Evolutionary conservation across 108 stramenopile genomes (phyloP).

Genomic region (Schizochytrium sp.): DNA sequence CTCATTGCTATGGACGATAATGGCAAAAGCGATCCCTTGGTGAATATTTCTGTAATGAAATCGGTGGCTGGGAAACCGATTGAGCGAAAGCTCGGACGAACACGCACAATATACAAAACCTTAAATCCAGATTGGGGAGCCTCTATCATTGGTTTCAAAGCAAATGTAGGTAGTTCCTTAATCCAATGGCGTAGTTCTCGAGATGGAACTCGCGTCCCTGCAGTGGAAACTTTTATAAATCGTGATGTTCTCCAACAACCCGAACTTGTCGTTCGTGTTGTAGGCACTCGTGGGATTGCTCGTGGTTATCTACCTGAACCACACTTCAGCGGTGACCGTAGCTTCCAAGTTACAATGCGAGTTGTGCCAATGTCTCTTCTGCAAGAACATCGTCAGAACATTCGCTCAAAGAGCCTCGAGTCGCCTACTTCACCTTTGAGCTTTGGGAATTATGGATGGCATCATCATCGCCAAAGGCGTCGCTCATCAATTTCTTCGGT

Average conservation of each 20-base stretch:
- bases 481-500: too few relatives aligned
- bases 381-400: neutral
- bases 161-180: neutral
- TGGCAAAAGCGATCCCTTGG: slow-evolving; percentile 20
- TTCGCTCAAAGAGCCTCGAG: slow-evolving; percentile 15
- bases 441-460: neutral
- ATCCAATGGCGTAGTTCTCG: slow-evolving; percentile 50
- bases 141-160: slow-evolving; percentile 40
- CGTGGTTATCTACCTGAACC: neutral
- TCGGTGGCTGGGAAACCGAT: neutral
- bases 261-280: neutral
- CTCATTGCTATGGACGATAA: slow-evolving; percentile 32
- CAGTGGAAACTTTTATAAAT: slow-evolving; percentile 24
- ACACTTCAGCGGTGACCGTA: neutral
- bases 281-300: slow-evolving; percentile 17
- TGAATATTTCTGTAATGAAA: slow-evolving; percentile 19
- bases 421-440: neutral
- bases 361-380: slow-evolving; percentile 16
- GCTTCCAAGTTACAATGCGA: slow-evolving; percentile 4
- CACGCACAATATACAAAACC: slow-evolving; percentile 37
- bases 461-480: too few relatives aligned
- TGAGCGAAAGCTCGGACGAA: slow-evolving; percentile 18
- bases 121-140: slow-evolving; percentile 54
- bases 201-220: slow-evolving; percentile 46
- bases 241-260: neutral